phyloP scores from a whole-genome alignment of 2,329 filamentous ascomycete species.

The Blastomyces parvus region DNA sequence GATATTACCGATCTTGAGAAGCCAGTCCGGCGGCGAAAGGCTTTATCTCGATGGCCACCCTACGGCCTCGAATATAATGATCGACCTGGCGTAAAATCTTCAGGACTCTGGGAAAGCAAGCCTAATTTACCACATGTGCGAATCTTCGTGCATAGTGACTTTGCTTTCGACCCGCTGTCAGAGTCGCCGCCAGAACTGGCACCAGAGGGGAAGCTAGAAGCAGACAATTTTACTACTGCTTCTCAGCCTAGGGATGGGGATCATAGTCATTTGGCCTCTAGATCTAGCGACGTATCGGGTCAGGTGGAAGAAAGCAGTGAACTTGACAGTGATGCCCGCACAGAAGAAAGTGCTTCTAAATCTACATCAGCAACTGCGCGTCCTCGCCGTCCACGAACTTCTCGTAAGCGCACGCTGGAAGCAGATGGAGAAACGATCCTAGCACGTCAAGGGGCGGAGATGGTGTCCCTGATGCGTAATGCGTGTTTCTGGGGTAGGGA shows the following conservation, averaged over 20 bases:
- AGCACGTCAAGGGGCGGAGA: conserved; percentile 31
- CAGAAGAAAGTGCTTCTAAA: background rate
- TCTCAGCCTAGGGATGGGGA: background rate
- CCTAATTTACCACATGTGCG: conserved; percentile 27
- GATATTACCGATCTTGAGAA: conserved; percentile 7
- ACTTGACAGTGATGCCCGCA: background rate
- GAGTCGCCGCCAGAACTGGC: background rate
- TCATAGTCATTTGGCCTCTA: background rate
- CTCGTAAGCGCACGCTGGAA: conserved; percentile 1
- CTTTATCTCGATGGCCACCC: conserved; percentile 33
- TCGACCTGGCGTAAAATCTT: conserved; percentile 14
- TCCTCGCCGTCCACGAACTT: background rate
- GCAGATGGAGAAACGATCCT: conserved; percentile 23
- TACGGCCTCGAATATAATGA: conserved; percentile 30
- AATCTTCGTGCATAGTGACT: conserved; percentile 18
- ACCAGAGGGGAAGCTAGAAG: background rate
- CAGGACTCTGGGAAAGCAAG: conserved; percentile 17
- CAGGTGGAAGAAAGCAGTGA: background rate
- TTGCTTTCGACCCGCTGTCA: background rate
- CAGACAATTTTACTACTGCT: background rate
- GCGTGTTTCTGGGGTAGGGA: conserved; percentile 38
- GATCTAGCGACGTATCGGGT: background rate
- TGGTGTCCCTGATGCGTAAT: conserved; percentile 34
- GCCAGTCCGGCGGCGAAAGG: conserved; percentile 26
- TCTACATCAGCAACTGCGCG: no score